Evolutionary conservation across 495 filamentous ascomycete species (phyloP).

Genomic region (Penicillium chermesinum): DNA sequence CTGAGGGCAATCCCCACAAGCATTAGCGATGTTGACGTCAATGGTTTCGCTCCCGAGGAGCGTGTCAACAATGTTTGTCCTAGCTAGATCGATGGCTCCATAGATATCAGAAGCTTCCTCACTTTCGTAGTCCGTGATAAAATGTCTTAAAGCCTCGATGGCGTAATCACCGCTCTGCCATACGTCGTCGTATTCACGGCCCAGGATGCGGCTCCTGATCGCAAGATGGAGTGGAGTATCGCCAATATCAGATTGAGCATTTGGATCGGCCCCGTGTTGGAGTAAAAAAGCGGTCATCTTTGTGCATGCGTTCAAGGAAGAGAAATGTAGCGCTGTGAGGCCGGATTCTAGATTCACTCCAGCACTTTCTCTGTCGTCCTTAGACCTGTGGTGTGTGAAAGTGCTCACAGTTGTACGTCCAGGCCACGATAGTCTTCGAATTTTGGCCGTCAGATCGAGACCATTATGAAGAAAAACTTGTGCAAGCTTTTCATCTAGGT

Average conservation of each 20-base stretch:
- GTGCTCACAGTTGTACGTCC: neutral
- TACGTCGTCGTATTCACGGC: neutral
- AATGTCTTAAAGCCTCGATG: neutral
- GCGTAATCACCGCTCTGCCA: neutral
- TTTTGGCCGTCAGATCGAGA: neutral
- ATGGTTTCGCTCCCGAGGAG: neutral
- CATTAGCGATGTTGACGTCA: neutral
- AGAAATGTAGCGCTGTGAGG: constrained; percentile 1
- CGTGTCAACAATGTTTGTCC: neutral
- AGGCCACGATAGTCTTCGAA: neutral
- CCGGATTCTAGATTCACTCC: neutral
- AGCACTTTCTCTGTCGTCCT: neutral
- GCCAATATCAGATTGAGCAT: neutral
- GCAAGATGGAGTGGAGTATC: neutral
- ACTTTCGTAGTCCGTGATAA: neutral
- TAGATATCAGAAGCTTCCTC: constrained; percentile 1
- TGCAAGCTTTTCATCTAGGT: neutral
- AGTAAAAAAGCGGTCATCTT: constrained; percentile 1
- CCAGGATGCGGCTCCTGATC: neutral
- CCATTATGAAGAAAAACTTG: neutral
- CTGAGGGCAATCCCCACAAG: neutral
- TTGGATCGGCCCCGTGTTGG: neutral
- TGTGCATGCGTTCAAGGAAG: neutral
- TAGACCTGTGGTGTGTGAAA: neutral
- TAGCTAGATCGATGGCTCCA: neutral